phyloP scores from a whole-genome alignment of 768 basidiomycete species.

The Boletus reticuloceps region DNA sequence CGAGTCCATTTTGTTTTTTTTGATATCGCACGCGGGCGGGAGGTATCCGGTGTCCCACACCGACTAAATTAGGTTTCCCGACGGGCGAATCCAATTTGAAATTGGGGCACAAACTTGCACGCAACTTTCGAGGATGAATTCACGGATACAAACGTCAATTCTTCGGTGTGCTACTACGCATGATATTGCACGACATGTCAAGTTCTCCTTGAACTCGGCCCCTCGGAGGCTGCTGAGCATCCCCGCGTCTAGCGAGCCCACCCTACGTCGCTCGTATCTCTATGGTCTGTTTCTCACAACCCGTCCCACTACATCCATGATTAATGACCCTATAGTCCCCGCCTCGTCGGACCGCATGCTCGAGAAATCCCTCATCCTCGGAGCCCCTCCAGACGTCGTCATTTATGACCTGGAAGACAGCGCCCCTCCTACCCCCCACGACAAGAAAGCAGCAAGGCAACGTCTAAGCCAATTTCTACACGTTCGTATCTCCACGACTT shows the following conservation, averaged over 20 bases:
- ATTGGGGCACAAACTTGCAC: too few species aligned
- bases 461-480: conserved; percentile 54
- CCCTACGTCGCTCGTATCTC: conserved; percentile 56
- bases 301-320: background rate
- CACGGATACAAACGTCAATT: background rate
- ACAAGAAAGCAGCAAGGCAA: conserved; percentile 58
- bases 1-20: too few species aligned
- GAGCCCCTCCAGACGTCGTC: conserved; percentile 62
- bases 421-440: conserved; percentile 56
- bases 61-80: too few species aligned
- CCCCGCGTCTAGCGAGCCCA: conserved; percentile 11
- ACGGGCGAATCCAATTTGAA: too few species aligned
- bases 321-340: conserved; percentile 51
- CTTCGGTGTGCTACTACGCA: background rate
- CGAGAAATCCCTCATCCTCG: conserved; percentile 59
- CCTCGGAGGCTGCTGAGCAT: conserved; percentile 16
- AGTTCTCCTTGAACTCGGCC: background rate
- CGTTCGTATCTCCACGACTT: conserved; percentile 35
- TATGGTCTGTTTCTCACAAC: conserved; percentile 39
- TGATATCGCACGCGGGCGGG: too few species aligned
- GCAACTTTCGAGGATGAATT: conserved; percentile 3
- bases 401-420: conserved; percentile 92
- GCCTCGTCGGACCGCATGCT: conserved; percentile 80
- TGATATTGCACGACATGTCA: background rate
- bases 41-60: too few species aligned